Percentiles rank a stretch among this genome's conserved stretches.
Evolutionary conservation across 306 rosid genomes (phyloP).

Genomic region (Quercus ilex): DNA sequence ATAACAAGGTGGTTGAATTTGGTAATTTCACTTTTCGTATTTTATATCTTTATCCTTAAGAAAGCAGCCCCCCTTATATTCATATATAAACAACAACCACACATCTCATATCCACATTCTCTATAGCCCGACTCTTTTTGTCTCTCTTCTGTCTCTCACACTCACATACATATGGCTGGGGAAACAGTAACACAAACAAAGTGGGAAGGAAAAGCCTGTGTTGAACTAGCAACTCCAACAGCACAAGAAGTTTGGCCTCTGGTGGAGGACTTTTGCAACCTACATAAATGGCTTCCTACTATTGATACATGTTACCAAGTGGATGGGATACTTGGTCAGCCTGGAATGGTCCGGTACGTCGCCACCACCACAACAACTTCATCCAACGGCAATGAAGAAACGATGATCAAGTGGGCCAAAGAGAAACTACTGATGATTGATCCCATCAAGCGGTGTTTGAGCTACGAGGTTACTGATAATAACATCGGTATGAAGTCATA

Average conservation of each 20-base stretch:
- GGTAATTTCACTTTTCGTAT: no score
- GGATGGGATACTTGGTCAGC: constrained; percentile 40
- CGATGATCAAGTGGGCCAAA: constrained; percentile 35
- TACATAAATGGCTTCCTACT: constrained; percentile 31
- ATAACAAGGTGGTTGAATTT: not conserved
- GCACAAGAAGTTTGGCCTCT: constrained; percentile 33
- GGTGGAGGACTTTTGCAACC: constrained; percentile 55
- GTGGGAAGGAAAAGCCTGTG: constrained; percentile 34
- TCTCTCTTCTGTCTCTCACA: not conserved
- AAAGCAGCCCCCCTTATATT: not conserved
- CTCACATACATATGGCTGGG: constrained; percentile 2
- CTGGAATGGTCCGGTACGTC: constrained; percentile 50
- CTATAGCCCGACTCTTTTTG: no score
- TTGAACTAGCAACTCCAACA: not conserved
- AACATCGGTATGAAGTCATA: constrained; percentile 52
- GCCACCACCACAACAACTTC: constrained; percentile 4
- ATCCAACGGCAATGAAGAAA: not conserved
- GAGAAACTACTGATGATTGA: constrained; percentile 51
- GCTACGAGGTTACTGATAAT: constrained; percentile 39
- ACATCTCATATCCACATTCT: not conserved
- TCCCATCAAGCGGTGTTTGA: constrained; percentile 36
- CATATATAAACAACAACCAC: not conserved
- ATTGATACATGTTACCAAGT: constrained; percentile 37
- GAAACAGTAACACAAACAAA: constrained; percentile 1
- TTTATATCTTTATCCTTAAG: no score